Base-by-base conservation (phyloP, 1,139 yeast species). In the Meyerozyma guilliermondii region DNA sequence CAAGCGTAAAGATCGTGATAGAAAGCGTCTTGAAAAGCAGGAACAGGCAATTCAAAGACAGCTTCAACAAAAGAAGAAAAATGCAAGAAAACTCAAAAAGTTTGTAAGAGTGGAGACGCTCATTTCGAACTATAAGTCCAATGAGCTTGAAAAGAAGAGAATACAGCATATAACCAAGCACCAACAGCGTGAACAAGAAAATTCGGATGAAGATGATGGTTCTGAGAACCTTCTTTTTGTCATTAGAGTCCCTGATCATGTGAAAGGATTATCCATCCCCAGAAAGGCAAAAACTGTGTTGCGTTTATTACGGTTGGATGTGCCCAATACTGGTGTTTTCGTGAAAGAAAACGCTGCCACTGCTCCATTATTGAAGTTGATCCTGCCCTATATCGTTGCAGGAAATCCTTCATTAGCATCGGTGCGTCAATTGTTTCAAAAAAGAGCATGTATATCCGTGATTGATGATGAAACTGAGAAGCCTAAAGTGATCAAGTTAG, bases 1-100 rank as follows among this genome's bases (percentile, higher is more conserved):
- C 57, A 85, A 84, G 70, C 79, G 94, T 65, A 85, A 84, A 68
- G 79, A 83, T 58, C 84, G 82, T 48, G 91, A 85, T 58, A 71
- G 84, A 60, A 71, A 81, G 54, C 76, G 89, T 59, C 56, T 83
- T 46, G 82, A 79, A 55, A 81, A 79, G 56, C 87, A 80, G 56
- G 83, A 72, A 45, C 66, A 67, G 43, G 67, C 66, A 40, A 47
- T 44, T 35, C 62, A 61, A 46, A 58, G 55, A 39, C 55, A 54
- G 31, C 52, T 53, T 26, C 60, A 61, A 41, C 68, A 67, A 51
- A 71, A 67, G 53, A 52, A 66, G 51, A 66, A 62, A 42, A 63
- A 64, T 43, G 65, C 65, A 44, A 68, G 68, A 57, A 59, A 66
- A 39, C 43, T 50, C 36, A 64, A 63, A 41, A 81, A 74, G 59